Evolutionary conservation across 257 asterid genomes (phyloP), one percentile per base, ranked within the genome.

Genomic region (Verbena officinalis): DNA sequence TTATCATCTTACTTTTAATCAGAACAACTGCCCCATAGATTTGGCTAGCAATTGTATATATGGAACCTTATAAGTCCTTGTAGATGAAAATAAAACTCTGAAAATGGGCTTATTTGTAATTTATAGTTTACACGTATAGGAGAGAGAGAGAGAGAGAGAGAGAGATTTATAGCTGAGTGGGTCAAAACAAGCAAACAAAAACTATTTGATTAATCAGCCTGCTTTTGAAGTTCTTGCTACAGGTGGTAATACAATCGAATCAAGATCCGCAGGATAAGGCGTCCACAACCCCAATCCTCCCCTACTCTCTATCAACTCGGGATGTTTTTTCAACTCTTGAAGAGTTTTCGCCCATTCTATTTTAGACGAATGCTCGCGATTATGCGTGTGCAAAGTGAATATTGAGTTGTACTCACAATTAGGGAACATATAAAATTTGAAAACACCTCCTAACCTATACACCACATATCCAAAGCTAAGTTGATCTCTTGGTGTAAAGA

Each of bases 211-310:
- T 21, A 63, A 67, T 86, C 76, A 89, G 53, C 99, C 99, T 15
- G 97, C 97, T 80, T 86, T 94, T 8, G 97, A 90, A 59, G 86
- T 88, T 83, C 97, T 83, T 48, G 83, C 77, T 61, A 90, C 84
- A 33, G 81, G 78, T 58, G 99, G 97, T 68, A 94, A 74, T 72
- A 80, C 91, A 80, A 94, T 93, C 48, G 42, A 74, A 72, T 79
- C 86, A 43, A 94, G 87, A 66, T 90, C 64, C 55, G 85, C 95
- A 3, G 97, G 96, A 73, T 94, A 90, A 66, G 96, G 95, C 24
- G 81, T 83, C 99, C 97, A 94, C 74, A 90, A 73, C 4, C 97
- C 99, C 62, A 94, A 77, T 45, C 99, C 99, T 64, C 97, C 99
- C 69, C 84, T 83, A 67, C 86, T 86, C 82, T 94, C 99, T 81